Percentiles rank a stretch among this genome's conserved stretches.
phyloP scores from a whole-genome alignment of 345 rosid genomes.

The Camelina hispida region DNA sequence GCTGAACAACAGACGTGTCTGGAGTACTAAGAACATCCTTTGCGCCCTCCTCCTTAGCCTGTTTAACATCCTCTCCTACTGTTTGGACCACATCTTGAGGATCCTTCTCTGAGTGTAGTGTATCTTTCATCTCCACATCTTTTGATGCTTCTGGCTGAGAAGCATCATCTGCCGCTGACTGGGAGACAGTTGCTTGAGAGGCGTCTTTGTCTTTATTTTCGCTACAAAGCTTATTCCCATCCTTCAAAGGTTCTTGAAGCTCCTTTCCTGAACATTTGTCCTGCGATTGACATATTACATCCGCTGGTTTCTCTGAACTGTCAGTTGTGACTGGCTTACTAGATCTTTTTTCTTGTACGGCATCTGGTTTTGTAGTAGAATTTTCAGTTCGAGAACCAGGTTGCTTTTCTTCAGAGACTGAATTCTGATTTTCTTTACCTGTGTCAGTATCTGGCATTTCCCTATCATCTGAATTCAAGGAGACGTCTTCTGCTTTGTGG shows the following conservation, averaged over 20 bases:
- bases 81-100: slow-evolving; percentile 35
- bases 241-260: slow-evolving; percentile 49
- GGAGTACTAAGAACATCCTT: slow-evolving; percentile 52
- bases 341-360: slow-evolving; percentile 33
- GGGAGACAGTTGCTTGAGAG: slow-evolving; percentile 43
- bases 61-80: slow-evolving; percentile 34
- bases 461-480: slow-evolving; percentile 44
- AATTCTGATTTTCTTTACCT: slow-evolving; percentile 47
- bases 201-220: slow-evolving; percentile 54
- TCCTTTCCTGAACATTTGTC: slow-evolving; percentile 49
- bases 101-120: slow-evolving; percentile 47
- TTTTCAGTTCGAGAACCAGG: slow-evolving; percentile 45
- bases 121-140: slow-evolving; percentile 51
- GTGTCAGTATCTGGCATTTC: slow-evolving; percentile 42
- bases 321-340: slow-evolving; percentile 47
- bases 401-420: slow-evolving; percentile 55
- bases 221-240: slow-evolving; percentile 45
- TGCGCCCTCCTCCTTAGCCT: slow-evolving; percentile 42
- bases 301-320: slow-evolving; percentile 47
- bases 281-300: slow-evolving; percentile 30
- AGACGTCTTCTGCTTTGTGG: slow-evolving; percentile 44
- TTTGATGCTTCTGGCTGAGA: slow-evolving; percentile 48
- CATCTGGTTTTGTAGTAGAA: slow-evolving; percentile 41
- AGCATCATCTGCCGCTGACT: slow-evolving; percentile 46
- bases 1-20: slow-evolving; percentile 29